Percentiles rank a stretch among this genome's conserved stretches.
Evolutionary conservation across 2,329 filamentous ascomycete species (phyloP).

Genomic region (Elsinoe perseae): DNA sequence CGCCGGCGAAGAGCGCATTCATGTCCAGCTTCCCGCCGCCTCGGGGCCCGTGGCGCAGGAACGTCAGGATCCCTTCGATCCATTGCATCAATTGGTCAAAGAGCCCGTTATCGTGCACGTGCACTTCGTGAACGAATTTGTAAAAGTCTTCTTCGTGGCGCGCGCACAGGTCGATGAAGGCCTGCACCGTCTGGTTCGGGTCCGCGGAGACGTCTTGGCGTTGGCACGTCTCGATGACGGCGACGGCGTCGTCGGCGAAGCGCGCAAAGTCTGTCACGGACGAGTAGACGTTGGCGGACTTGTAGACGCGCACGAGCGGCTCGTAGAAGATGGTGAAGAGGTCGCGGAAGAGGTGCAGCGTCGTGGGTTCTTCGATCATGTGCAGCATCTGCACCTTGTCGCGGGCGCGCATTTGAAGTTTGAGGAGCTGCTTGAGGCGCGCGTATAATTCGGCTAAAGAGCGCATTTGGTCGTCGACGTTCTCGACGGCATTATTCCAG

Average conservation of each 20-base stretch:
- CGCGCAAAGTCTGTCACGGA: slow-evolving; percentile 92
- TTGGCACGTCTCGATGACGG: slow-evolving; percentile 62
- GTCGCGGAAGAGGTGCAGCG: slow-evolving; percentile 88
- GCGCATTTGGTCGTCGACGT: slow-evolving; percentile 75
- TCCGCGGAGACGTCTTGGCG: slow-evolving; percentile 81
- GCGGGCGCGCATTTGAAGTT: slow-evolving; percentile 79
- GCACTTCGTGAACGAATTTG: slow-evolving; percentile 97
- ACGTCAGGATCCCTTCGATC: slow-evolving; percentile 92
- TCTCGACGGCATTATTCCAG: slow-evolving; percentile 91
- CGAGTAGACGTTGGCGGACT: slow-evolving; percentile 95
- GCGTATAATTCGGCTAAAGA: slow-evolving; percentile 89
- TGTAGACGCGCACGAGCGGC: slow-evolving; percentile 92
- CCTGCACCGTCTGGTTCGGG: slow-evolving; percentile 95
- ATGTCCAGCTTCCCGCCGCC: slow-evolving; percentile 82
- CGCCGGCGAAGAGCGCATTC: slow-evolving; percentile 84
- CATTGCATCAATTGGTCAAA: slow-evolving; percentile 96
- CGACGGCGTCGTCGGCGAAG: slow-evolving; percentile 89
- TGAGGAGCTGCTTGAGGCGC: slow-evolving; percentile 87
- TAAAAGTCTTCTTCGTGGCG: slow-evolving; percentile 96
- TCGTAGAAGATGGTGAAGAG: slow-evolving; percentile 99
- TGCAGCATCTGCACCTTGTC: slow-evolving; percentile 97
- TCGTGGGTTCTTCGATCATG: slow-evolving; percentile 94
- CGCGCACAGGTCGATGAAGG: slow-evolving; percentile 93
- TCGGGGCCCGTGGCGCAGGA: slow-evolving; percentile 72
- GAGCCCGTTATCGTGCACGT: slow-evolving; percentile 90